Evolutionary conservation across 768 basidiomycete genomes (phyloP), one percentile per base, ranked within the genome.

Genomic region (Lactarius akahatsu): DNA sequence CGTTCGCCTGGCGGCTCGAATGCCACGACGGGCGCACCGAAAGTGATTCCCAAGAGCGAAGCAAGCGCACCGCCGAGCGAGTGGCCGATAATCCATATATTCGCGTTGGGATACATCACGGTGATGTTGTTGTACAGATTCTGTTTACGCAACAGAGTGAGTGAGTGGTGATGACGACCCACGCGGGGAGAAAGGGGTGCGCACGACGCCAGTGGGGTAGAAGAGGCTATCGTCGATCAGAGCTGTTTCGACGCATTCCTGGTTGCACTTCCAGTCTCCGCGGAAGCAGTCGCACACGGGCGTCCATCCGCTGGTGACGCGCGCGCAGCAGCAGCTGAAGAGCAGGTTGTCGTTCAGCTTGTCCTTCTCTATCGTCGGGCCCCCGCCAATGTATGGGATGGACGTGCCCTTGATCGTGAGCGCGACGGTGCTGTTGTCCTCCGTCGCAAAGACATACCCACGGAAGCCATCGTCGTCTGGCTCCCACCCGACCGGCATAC

Each of bases 381-480:
- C 94, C 2, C 91, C 89, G 20, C 85, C 86, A 9, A 92, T 82
- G 72, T 88, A 78, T 11, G 82, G 81, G 1, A 90, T 87, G 1
- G 92, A 92, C 0, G 96, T 98, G n/a, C 96, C 96, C 73, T 98
- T 98, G 77, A 98, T 82, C 28, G 93, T 85, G 62, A 98, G 80
- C 34, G 97, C 80, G 28, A 98, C 91, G 0, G 92, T 96, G 16
- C 86, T 86, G 70, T 96, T 94, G 75, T 92, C 89, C 11, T 80
- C 80, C 1, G 86, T 85, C n/a, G 89, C 91, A 71, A 96, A 97
- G 26, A 98, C 78, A 72, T 98, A 95, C 0, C 96, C 96, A 55
- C 96, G 84, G 66, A 98, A 85, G 0, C 95, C 94, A 74, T 97
- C 92, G n/a, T 87, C 87, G 30, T 89, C 85, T 0, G 91, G 88